phyloP scores from a whole-genome alignment of 768 basidiomycete genomes.

The Cyclocybe cylindracea region DNA sequence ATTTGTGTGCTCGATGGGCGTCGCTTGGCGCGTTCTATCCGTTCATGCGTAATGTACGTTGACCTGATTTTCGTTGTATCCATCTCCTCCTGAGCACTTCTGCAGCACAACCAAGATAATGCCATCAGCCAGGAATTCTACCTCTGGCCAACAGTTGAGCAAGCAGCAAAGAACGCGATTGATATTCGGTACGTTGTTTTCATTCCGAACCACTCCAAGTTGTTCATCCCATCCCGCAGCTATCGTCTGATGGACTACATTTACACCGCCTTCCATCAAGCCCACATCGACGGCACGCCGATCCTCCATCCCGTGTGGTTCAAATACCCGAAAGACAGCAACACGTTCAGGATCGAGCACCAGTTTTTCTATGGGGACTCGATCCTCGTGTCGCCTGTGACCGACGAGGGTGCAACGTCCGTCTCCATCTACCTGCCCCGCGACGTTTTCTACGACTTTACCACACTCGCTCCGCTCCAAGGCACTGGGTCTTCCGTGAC shows the following conservation, averaged over 20 bases:
- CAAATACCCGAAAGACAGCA: conserved; percentile 63
- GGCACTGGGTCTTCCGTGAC: too few species aligned
- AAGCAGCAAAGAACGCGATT: conserved; percentile 60
- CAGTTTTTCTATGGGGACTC: conserved; percentile 73
- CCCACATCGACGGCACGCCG: conserved; percentile 59
- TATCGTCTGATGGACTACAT: conserved; percentile 73
- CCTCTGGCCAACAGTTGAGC: conserved; percentile 55
- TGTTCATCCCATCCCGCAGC: conserved; percentile 26
- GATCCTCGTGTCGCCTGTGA: conserved; percentile 70
- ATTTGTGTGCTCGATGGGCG: conserved; percentile 75
- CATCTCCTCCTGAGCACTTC: neutral
- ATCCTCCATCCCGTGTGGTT: conserved; percentile 65
- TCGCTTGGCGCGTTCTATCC: conserved; percentile 78
- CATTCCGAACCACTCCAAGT: neutral
- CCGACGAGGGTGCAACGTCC: conserved; percentile 57
- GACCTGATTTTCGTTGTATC: neutral
- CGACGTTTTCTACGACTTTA: too few species aligned
- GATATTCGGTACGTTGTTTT: conserved; percentile 52
- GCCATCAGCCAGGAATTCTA: conserved; percentile 69
- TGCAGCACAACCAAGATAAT: conserved; percentile 55
- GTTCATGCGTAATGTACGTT: conserved; percentile 73
- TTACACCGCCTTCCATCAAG: conserved; percentile 69
- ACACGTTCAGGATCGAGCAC: conserved; percentile 60
- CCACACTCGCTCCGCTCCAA: too few species aligned
- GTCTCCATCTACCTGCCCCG: too few species aligned